Conservation (phyloP, 768 basidiomycete species). For the Phallus indusiatus region DNA sequence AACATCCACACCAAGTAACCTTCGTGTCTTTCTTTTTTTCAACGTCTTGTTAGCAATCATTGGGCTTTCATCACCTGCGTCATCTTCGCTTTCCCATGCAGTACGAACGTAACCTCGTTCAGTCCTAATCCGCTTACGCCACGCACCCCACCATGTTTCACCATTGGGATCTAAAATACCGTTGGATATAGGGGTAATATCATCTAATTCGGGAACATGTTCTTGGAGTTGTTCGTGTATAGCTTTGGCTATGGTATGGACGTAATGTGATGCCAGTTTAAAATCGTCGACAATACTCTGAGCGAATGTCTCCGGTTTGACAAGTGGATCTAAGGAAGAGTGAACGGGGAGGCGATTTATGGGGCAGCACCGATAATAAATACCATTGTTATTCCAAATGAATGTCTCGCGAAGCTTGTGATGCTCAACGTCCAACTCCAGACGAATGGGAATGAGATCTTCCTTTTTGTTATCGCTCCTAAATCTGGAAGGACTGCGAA, state of each 20-base stretch:
- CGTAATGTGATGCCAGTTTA: constrained; percentile 54
- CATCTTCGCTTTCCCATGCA: constrained; percentile 20
- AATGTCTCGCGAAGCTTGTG: constrained; percentile 94
- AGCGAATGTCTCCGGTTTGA: constrained; percentile 87
- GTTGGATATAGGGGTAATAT: constrained; percentile 27
- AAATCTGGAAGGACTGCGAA: constrained; percentile 50
- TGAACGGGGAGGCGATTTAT: background rate
- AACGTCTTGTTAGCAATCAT: constrained; percentile 17
- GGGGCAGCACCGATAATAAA: constrained; percentile 20
- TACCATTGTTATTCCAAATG: constrained; percentile 93
- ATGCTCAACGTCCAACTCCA: constrained; percentile 94
- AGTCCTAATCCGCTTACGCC: constrained; percentile 47
- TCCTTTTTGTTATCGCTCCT: constrained; percentile 53
- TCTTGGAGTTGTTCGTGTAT: constrained; percentile 75
- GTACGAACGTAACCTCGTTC: constrained; percentile 26
- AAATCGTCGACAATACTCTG: constrained; percentile 91
- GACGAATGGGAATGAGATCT: constrained; percentile 84
- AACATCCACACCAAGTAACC: constrained; percentile 12
- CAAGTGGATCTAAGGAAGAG: constrained; percentile 57
- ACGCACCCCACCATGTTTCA: constrained; percentile 59
- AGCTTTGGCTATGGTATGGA: constrained; percentile 59
- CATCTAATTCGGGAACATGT: background rate
- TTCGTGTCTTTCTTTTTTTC: constrained; percentile 15
- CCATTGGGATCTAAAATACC: constrained; percentile 44
- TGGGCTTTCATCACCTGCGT: constrained; percentile 18